phyloP scores from a whole-genome alignment of 2,329 filamentous ascomycete species.

The Aspergillus sclerotialis region DNA sequence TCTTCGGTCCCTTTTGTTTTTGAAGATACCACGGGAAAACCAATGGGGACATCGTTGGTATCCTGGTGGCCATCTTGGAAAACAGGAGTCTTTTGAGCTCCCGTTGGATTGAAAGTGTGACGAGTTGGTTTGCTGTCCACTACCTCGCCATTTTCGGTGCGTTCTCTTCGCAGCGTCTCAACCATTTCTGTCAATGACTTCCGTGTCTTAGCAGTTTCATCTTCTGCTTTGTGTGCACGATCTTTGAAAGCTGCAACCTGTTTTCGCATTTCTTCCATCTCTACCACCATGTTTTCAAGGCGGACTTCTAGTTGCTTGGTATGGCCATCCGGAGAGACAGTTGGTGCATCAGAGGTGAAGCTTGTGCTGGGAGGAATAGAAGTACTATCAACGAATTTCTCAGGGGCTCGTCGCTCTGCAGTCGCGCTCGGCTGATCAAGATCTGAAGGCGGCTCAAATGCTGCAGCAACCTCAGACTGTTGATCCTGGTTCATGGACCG shows the following conservation, averaged over 20 bases:
- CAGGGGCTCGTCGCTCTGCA: slow-evolving; percentile 6
- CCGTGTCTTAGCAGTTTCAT: slow-evolving; percentile 64
- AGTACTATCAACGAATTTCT: slow-evolving; percentile 5
- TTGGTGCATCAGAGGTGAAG: slow-evolving; percentile 11
- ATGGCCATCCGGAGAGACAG: slow-evolving; percentile 17
- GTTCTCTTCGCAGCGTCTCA: slow-evolving; percentile 64
- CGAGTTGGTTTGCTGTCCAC: slow-evolving; percentile 24
- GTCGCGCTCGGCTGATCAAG: slow-evolving; percentile 5
- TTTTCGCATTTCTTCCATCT: slow-evolving; percentile 73
- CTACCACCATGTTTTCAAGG: slow-evolving; percentile 67
- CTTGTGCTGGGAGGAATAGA: not conserved
- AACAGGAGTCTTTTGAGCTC: not conserved
- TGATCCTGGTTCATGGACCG: slow-evolving; percentile 37
- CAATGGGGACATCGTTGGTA: slow-evolving; percentile 9
- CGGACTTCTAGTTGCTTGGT: slow-evolving; percentile 56
- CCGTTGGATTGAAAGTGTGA: slow-evolving; percentile 6
- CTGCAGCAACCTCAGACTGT: slow-evolving; percentile 39
- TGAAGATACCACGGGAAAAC: slow-evolving; percentile 47
- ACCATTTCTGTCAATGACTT: slow-evolving; percentile 84
- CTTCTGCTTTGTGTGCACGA: slow-evolving; percentile 73
- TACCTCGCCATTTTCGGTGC: slow-evolving; percentile 47
- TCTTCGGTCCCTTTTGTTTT: slow-evolving; percentile 31
- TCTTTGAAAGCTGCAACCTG: slow-evolving; percentile 72
- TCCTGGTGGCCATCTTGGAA: slow-evolving; percentile 6
- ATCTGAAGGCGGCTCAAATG: slow-evolving; percentile 38